Evolutionary conservation across 2,329 filamentous ascomycete species (phyloP).

Genomic region (Aspergillus brasiliensis): DNA sequence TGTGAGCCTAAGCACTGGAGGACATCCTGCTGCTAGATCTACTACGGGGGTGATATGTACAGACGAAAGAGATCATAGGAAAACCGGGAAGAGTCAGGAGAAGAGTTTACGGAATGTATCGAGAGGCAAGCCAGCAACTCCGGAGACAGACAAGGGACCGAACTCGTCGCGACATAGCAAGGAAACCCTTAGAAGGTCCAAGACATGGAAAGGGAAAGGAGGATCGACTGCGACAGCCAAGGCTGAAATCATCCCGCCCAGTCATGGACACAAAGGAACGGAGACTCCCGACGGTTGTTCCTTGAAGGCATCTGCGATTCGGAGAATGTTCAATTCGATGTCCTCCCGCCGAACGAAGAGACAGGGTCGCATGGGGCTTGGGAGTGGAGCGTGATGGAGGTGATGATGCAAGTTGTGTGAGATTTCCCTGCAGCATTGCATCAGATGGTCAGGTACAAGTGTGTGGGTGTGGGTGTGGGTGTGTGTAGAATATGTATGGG

Average conservation of each 20-base stretch:
- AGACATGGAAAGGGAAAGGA: slow-evolving; percentile 11
- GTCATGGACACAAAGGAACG: slow-evolving; percentile 6
- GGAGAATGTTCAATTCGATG: slow-evolving; percentile 25
- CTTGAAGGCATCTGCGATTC: slow-evolving; percentile 17
- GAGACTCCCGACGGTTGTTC: slow-evolving; percentile 5
- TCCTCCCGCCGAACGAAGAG: slow-evolving; percentile 18
- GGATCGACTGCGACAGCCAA: slow-evolving; percentile 6
- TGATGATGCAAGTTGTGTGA: slow-evolving; percentile 15
- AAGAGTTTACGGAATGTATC: slow-evolving; percentile 2
- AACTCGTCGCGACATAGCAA: slow-evolving; percentile 2
- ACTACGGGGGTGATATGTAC: background rate
- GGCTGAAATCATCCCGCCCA: background rate
- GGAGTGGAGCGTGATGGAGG: slow-evolving; percentile 22
- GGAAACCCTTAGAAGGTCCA: slow-evolving; percentile 11
- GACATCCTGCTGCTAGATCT: background rate
- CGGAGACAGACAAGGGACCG: slow-evolving; percentile 9
- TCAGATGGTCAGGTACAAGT: slow-evolving; percentile 7
- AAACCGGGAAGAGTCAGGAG: background rate
- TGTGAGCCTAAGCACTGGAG: slow-evolving; percentile 28
- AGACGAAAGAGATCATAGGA: slow-evolving; percentile 1
- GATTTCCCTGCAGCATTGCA: slow-evolving; percentile 12
- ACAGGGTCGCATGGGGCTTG: slow-evolving; percentile 11
- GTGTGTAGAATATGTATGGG: background rate
- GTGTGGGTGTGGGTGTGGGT: no score
- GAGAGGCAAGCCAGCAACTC: background rate